These are phyloP conservation scores for Solanum sejunctum DNA, from an alignment of 257 asterid genomes.

Conservation along the genomic window DNA sequence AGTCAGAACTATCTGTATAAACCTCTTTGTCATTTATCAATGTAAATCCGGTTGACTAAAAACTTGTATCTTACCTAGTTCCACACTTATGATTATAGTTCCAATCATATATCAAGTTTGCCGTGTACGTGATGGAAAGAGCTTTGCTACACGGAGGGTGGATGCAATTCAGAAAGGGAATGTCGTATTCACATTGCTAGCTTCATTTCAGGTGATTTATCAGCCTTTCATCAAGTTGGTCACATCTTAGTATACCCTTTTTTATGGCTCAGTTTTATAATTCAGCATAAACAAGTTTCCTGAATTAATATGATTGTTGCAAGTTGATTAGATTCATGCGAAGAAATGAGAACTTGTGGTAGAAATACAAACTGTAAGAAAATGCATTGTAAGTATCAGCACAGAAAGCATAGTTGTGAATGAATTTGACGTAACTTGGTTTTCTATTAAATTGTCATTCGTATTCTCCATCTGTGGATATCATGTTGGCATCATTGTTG, in stretches of 20 bases:
- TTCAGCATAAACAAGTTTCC: neutral
- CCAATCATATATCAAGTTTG: conserved; percentile 88
- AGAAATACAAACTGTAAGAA: neutral
- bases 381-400: neutral
- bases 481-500: neutral
- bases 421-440: neutral
- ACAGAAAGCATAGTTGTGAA: neutral
- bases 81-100: conserved; percentile 33
- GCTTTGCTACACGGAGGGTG: conserved; percentile 95
- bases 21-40: neutral
- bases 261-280: neutral
- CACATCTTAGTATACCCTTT: neutral
- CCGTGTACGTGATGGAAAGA: conserved; percentile 90
- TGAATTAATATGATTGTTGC: neutral
- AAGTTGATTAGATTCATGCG: neutral
- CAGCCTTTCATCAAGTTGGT: neutral
- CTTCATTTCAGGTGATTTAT: conserved; percentile 88
- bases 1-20: neutral
- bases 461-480: neutral
- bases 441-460: neutral
- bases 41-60: neutral
- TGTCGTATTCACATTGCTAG: conserved; percentile 57
- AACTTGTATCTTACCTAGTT: neutral
- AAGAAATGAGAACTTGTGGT: neutral
- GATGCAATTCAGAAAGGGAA: conserved; percentile 93